Evolutionary conservation across 2,329 filamentous ascomycete species (phyloP).

Genomic region (Fonsecaea nubica): DNA sequence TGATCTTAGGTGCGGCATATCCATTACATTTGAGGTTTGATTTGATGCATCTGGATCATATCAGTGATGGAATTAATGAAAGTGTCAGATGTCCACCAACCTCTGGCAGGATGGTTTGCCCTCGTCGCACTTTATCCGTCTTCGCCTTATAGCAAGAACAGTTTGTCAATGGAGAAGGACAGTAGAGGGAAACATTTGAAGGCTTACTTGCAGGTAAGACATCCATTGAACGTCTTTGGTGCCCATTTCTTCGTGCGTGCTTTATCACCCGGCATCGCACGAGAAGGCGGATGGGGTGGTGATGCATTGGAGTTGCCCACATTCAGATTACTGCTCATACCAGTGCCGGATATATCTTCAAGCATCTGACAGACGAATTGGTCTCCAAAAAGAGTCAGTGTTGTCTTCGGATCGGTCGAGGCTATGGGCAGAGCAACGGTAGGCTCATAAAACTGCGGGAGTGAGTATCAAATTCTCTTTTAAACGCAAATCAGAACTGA

Average conservation of each 20-base stretch:
- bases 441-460: neutral
- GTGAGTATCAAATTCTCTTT: conserved; percentile 3
- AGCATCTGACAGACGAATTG: conserved; percentile 2
- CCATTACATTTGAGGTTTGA: conserved; percentile 31
- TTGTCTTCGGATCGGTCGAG: neutral
- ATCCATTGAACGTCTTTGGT: conserved; percentile 34
- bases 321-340: conserved; percentile 3
- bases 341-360: conserved; percentile 10
- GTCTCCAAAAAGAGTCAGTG: neutral
- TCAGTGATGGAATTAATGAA: conserved; percentile 9
- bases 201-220: conserved; percentile 35
- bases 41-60: conserved; percentile 25
- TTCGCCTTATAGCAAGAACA: conserved; percentile 8
- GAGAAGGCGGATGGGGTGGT: neutral
- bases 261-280: conserved; percentile 21
- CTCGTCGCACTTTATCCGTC: conserved; percentile 35
- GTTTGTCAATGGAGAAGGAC: neutral
- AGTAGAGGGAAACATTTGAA: neutral
- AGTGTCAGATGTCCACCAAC: conserved; percentile 6
- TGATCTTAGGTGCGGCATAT: conserved; percentile 31
- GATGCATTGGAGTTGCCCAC: conserved; percentile 10
- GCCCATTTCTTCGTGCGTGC: conserved; percentile 33
- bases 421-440: neutral
- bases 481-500: neutral
- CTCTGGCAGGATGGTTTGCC: conserved; percentile 32